Evolutionary conservation across 2,329 filamentous ascomycete species (phyloP).

Genomic region (Aspergillus sp.): DNA sequence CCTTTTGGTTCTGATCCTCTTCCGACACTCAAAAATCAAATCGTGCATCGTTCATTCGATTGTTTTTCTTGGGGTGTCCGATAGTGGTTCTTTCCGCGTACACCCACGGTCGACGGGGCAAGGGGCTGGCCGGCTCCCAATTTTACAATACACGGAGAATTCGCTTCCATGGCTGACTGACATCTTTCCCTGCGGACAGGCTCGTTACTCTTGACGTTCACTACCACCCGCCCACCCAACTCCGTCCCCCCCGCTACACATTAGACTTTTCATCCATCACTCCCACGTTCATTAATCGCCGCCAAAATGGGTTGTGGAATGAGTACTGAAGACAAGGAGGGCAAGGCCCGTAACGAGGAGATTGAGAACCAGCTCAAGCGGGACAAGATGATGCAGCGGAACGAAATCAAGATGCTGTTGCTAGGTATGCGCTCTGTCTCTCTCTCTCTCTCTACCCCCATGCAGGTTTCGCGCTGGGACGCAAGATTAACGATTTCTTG

Average conservation of each 20-base stretch:
- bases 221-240: not conserved
- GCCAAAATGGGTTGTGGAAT: conserved; percentile 98
- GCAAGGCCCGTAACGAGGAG: conserved; percentile 99
- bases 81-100: conserved; percentile 10
- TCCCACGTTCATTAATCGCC: conserved; percentile 30
- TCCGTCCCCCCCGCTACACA: not conserved
- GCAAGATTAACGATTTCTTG: conserved; percentile 17
- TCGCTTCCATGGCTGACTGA: conserved; percentile 16
- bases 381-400: conserved; percentile 97
- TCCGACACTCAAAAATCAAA: no score
- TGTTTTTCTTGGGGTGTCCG: conserved; percentile 5
- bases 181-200: conserved; percentile 10
- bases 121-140: conserved; percentile 5
- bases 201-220: conserved; percentile 3
- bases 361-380: conserved; percentile 99
- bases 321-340: conserved; percentile 99
- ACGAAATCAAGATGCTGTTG: conserved; percentile 99
- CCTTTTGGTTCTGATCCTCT: conserved; percentile 2
- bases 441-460: not conserved
- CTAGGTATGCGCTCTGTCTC: conserved; percentile 66
- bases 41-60: conserved; percentile 7
- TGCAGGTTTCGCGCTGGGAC: not conserved
- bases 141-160: conserved; percentile 15
- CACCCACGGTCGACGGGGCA: conserved; percentile 17
- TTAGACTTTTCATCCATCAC: conserved; percentile 12